Evolutionary conservation across 164 flowering plant genomes (phyloP).

Genomic region (Macadamia tetraphylla): DNA sequence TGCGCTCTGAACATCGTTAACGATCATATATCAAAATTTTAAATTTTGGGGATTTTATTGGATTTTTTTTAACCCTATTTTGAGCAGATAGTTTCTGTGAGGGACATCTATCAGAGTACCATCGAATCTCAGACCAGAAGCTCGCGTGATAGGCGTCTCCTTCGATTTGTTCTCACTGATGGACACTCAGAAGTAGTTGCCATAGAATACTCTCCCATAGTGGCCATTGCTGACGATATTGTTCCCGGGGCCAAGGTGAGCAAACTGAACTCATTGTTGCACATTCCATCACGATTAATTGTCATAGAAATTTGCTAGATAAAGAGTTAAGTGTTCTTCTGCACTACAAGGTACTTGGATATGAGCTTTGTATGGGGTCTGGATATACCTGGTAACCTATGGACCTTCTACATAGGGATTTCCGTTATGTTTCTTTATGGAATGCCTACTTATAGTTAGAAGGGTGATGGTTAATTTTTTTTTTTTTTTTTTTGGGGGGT

Average conservation of each 20-base stretch:
- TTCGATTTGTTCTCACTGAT: constrained; percentile 68
- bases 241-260: constrained; percentile 87
- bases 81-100: constrained; percentile 58
- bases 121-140: constrained; percentile 30
- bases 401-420: too few relatives aligned
- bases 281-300: neutral
- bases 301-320: neutral
- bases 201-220: constrained; percentile 56
- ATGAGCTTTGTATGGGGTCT: too few relatives aligned
- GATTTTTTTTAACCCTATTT: neutral
- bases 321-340: neutral
- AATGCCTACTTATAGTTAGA: too few relatives aligned
- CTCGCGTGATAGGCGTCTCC: constrained; percentile 42
- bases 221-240: constrained; percentile 54
- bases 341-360: neutral
- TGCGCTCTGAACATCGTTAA: neutral
- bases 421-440: too few relatives aligned
- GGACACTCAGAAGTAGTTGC: constrained; percentile 68
- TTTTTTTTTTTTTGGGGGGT: too few relatives aligned
- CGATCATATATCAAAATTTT: neutral
- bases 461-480: too few relatives aligned
- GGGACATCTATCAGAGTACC: constrained; percentile 58
- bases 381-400: too few relatives aligned
- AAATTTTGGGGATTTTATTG: neutral
- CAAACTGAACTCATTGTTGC: neutral